Base-by-base conservation (phyloP, 1,284 basidiomycete genomes). In the Inonotus hispidus region DNA sequence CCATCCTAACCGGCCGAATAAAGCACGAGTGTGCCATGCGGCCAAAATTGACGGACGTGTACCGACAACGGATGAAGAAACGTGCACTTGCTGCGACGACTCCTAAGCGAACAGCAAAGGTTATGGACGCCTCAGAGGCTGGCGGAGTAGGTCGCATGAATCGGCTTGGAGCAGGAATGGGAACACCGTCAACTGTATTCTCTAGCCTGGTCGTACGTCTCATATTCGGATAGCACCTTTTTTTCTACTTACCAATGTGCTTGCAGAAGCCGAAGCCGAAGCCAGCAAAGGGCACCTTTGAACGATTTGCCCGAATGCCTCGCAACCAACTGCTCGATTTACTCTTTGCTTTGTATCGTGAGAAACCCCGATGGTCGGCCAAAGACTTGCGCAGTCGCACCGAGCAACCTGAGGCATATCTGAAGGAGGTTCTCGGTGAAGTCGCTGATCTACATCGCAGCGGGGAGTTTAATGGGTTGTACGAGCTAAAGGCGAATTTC, bases 371-470 rank as follows among this genome's bases (percentile, higher is more conserved):
- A 65, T 98, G 94, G 94, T 80, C 85, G 63, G 86, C 97, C 71
- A 88, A 89, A 65, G 79, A 84, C 16, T 75, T 98, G 56, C 83
- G 92, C 52, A 85, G 90, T 64, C 85, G 84, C 59, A 92, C 91
- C 0, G 88, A 95, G 71, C 95, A 98, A 73, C 95, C 95, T 0
- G 92, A 96, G 72, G 85, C 80, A 14, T 98, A 94, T 73, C 82
- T 98, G 61, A 92, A 94, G 67, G 93, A 98, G 68, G 87, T 93
- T 0, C 75, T 98, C 54, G 78, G 77, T 47, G 89, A 93, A 65
- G 88, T 98, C 53, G 95, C 92, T 1, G 84, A 82, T 63, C 77
- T 94, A 53, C 87, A 95, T 71, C 86, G 87, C 60, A 86, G 86
- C 56, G 95, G 95, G 57, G 87, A 90, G 73, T 73, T 79, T 70